Percentiles rank a stretch among this genome's conserved stretches.
Conservation (phyloP, 495 filamentous ascomycete genomes). For the Melanomma pulvis-pyrius region DNA sequence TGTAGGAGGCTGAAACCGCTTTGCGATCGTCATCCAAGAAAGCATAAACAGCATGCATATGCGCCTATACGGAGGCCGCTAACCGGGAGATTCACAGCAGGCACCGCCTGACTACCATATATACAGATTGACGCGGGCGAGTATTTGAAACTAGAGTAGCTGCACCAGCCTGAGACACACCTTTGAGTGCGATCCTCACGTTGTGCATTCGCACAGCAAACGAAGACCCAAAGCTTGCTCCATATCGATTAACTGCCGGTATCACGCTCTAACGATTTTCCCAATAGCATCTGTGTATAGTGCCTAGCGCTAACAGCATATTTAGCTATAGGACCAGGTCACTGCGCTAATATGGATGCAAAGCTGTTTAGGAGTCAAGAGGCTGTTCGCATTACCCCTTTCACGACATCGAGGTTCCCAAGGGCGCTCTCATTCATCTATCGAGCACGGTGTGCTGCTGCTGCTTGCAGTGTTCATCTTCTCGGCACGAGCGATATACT, state of each 20-base stretch:
- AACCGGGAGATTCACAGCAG: not conserved
- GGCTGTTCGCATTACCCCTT: too few relatives aligned
- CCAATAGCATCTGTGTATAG: not conserved
- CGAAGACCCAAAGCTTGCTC: not conserved
- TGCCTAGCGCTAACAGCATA: not conserved
- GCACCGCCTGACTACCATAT: not conserved
- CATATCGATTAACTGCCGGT: not conserved
- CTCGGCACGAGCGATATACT: too few relatives aligned
- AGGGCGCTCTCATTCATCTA: too few relatives aligned
- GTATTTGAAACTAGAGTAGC: not conserved
- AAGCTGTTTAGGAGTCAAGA: too few relatives aligned
- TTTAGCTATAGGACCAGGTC: too few relatives aligned
- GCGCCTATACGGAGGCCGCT: conserved; percentile 15
- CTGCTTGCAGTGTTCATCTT: too few relatives aligned
- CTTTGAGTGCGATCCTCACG: not conserved
- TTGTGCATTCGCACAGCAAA: not conserved
- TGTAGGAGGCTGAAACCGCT: not conserved
- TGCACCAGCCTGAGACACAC: not conserved
- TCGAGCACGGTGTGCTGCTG: too few relatives aligned
- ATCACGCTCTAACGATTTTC: not conserved
- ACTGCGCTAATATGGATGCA: too few relatives aligned
- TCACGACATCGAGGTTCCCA: too few relatives aligned
- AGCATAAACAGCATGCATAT: conserved; percentile 12
- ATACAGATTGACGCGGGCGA: not conserved
- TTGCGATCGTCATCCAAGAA: conserved; percentile 11